Evolutionary conservation across 768 basidiomycete species (phyloP), one percentile per base, ranked within the genome.

Genomic region (Rhodotorula taiwanensis): DNA sequence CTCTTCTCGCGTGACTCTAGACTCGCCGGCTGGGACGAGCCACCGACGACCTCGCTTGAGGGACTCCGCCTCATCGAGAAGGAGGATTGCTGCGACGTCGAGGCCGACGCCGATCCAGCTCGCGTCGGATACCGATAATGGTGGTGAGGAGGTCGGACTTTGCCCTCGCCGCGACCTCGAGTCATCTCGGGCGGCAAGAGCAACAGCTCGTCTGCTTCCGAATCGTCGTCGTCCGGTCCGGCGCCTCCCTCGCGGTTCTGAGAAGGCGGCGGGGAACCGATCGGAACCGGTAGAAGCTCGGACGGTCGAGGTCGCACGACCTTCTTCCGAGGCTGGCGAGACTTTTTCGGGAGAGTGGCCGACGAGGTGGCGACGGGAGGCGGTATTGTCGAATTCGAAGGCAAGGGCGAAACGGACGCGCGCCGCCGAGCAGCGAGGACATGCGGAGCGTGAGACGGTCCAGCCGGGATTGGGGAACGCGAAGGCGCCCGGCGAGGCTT

Each of bases 81-180:
- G 25, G 23, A 25, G n/a, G 9, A 11, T 9, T 10, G n/a, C n/a
- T n/a, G n/a, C n/a, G n/a, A n/a, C n/a, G n/a, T n/a, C n/a, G n/a
- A n/a, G n/a, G n/a, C n/a, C n/a, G n/a, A n/a, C n/a, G n/a, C n/a
- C n/a, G n/a, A n/a, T n/a, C n/a, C n/a, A n/a, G n/a, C n/a, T n/a
- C n/a, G n/a, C n/a, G n/a, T n/a, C n/a, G n/a, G n/a, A 39, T 43
- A 20, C 42, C 7, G 7, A 7, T 10, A 20, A 7, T 10, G 42
- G 20, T 16, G 11, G 27, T 5, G 28, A 15, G 11, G 13, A 27
- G 36, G 2, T 6, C 48, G 47, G 1, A 13, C 13, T 45, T 49
- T 54, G 28, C 60, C 60, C 52, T 61, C 60, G 21, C 60, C 60
- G 21, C 28, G 25, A 0, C 60, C 60, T 11, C 60, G 33, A 21